phyloP scores from a whole-genome alignment of 192 early-diverging fungal genomes.

The Allomyces arbusculus region DNA sequence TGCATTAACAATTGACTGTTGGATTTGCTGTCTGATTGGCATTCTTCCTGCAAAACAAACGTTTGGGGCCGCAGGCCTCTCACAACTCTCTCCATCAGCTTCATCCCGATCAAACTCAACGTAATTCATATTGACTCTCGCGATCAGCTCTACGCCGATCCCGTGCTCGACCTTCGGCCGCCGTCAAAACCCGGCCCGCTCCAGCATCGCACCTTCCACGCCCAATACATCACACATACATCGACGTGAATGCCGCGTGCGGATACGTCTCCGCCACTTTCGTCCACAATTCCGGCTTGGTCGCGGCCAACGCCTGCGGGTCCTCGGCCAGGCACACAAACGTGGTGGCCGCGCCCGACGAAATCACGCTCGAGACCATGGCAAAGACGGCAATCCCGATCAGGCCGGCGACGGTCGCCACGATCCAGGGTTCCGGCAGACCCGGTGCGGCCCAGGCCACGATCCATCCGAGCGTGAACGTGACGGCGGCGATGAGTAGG shows the following conservation, averaged over 20 bases:
- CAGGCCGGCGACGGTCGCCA: not conserved
- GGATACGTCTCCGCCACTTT: constrained; percentile 17
- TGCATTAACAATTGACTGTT: no score
- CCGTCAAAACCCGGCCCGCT: no score
- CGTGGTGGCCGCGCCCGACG: constrained; percentile 64
- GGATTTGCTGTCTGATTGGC: no score
- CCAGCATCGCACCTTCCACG: no score
- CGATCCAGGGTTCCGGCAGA: not conserved
- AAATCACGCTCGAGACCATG: constrained; percentile 58
- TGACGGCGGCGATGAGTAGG: constrained; percentile 24
- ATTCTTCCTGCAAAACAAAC: no score
- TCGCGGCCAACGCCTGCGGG: constrained; percentile 40
- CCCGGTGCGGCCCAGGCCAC: no score
- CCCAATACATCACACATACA: not conserved
- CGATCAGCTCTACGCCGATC: no score
- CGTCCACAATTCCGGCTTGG: constrained; percentile 36
- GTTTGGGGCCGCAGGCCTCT: no score
- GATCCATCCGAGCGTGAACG: not conserved
- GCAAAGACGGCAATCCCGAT: constrained; percentile 67
- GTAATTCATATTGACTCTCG: no score
- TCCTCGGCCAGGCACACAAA: constrained; percentile 85
- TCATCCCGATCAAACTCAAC: no score
- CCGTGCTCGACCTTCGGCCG: no score
- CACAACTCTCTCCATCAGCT: no score
- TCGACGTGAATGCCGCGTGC: not conserved